Evolutionary conservation across 768 basidiomycete species (phyloP), one percentile per base, ranked within the genome.

Genomic region (Boletus fagicola): DNA sequence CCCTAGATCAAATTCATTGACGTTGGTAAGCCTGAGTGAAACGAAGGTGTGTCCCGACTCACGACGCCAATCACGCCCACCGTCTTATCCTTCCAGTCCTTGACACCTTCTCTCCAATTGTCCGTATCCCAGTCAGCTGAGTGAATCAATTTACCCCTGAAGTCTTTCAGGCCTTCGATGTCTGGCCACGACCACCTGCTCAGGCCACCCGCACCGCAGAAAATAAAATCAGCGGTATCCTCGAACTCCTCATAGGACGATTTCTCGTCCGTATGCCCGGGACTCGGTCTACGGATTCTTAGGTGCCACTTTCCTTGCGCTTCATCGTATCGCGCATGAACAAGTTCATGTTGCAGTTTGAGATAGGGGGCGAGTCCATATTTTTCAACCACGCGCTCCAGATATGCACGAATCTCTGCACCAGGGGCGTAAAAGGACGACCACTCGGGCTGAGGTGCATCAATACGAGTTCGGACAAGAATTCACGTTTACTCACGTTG

Each of bases 101-200:
- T 73, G 9, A 78, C 76, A 16, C 74, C 78, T 12, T 78, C 78
- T 62, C 77, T 66, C 79, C 78, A 80, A 36, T 76, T 68, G 12
- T 67, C 75, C 31, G 70, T 74, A 26, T 82, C 78, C 83, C 86
- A 87, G 2, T 78, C 66, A 0, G 86, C 87, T n/a, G 82, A 83
- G 61, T 90, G 88, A 1, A 85, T 70, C 15, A 87, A 67, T 49
- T 72, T 75, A 5, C 87, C 88, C 58, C 78, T 72, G 70, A 84
- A 89, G 9, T 68, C 73, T 16, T 81, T 69, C 30, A 87, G 66
- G 4, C 85, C 86, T 10, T 74, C 67, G 44, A 88, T 86, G 44
- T 84, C 78, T 3, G 87, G 88, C 87, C 85, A 88, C 28, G 77
- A 74, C 85, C 85, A 87, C 8, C 82, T 69, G 49, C 81, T 83